Evolutionary conservation across 2,329 filamentous ascomycete genomes (phyloP).

Genomic region (Capronia americana): DNA sequence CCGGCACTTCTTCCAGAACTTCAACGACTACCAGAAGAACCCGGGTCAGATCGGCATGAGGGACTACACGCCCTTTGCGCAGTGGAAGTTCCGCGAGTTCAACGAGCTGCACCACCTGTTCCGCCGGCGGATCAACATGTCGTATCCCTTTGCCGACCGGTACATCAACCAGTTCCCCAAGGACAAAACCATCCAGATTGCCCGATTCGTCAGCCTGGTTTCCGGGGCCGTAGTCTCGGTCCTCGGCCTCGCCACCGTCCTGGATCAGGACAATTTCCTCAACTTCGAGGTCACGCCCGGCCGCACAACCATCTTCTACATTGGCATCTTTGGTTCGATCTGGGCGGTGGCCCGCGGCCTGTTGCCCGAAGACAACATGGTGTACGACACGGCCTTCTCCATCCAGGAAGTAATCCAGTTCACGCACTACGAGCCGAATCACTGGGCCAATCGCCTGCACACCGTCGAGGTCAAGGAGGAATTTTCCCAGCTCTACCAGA

Average conservation of each 20-base stretch:
- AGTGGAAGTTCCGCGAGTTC: slow-evolving; percentile 99
- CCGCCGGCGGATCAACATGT: slow-evolving; percentile 88
- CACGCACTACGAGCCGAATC: slow-evolving; percentile 86
- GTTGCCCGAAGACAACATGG: slow-evolving; percentile 83
- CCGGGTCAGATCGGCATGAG: slow-evolving; percentile 84
- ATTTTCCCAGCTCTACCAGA: slow-evolving; percentile 88
- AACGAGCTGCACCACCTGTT: slow-evolving; percentile 96
- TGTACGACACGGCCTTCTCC: slow-evolving; percentile 91
- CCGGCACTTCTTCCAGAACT: slow-evolving; percentile 93
- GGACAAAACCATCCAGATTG: slow-evolving; percentile 85
- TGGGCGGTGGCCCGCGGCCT: slow-evolving; percentile 84
- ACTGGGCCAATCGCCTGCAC: slow-evolving; percentile 90
- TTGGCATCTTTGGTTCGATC: slow-evolving; percentile 79
- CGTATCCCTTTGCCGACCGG: slow-evolving; percentile 86
- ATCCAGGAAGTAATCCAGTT: slow-evolving; percentile 88
- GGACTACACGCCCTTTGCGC: slow-evolving; percentile 88
- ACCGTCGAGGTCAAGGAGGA: slow-evolving; percentile 91
- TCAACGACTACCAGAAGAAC: slow-evolving; percentile 96
- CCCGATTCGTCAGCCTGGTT: slow-evolving; percentile 84
- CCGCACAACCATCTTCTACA: slow-evolving; percentile 87
- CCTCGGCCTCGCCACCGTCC: slow-evolving; percentile 79
- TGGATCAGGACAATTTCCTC: slow-evolving; percentile 89
- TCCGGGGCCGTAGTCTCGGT: slow-evolving; percentile 86
- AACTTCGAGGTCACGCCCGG: slow-evolving; percentile 90
- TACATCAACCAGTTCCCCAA: slow-evolving; percentile 98